Base-by-base conservation (phyloP, 2,329 filamentous ascomycete species). In the Rhynchosporium agropyri region DNA sequence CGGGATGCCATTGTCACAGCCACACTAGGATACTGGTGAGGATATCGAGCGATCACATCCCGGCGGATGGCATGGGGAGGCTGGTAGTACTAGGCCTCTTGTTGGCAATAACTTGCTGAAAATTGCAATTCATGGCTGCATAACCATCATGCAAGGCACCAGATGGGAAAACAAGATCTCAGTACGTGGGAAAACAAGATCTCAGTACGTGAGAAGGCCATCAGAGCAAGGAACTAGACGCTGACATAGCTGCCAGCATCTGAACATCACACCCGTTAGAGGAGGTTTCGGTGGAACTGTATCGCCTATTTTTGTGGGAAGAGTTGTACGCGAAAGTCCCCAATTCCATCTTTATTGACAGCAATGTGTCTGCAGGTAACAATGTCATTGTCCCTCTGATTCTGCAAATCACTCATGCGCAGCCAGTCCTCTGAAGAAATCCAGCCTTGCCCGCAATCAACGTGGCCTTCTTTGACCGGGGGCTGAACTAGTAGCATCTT, bases 401-500 rank as follows among this genome's bases (percentile, higher is more conserved):
- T 20, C 20, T 48, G 28, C 26, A 58, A 26, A 49, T 33, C 31
- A 15, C 42, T 20, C 55, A 58, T 58, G 13, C 55, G 55, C 31
- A 58, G 2, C 55, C 55, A 58, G 10, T 49, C 43, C 9, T 49
- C 29, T 12, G 42, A 46, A 2, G 29, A 9, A 38, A 58, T 28
- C 55, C 55, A 58, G 4, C 43, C 42, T 3, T 58, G 7, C 31
- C 42, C 31, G 12, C 28, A 38, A 38, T 48, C 31, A 31, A 58
- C 33, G 40, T 58, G 6, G 10, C 42, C 31, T 43, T 59, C 33
- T 15, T 50, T 59, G 20, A 59, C 51, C 10, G 57, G 45, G 5
- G 57, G 57, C 43, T 59, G 57, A 9, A 59, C 9, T 28, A 59
- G 5, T 12, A 59, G 45, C 57, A 50, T 50, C 12, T 10, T 51